Conservation (phyloP, 2,329 filamentous ascomycete genomes). For the Huntiella decipiens region DNA sequence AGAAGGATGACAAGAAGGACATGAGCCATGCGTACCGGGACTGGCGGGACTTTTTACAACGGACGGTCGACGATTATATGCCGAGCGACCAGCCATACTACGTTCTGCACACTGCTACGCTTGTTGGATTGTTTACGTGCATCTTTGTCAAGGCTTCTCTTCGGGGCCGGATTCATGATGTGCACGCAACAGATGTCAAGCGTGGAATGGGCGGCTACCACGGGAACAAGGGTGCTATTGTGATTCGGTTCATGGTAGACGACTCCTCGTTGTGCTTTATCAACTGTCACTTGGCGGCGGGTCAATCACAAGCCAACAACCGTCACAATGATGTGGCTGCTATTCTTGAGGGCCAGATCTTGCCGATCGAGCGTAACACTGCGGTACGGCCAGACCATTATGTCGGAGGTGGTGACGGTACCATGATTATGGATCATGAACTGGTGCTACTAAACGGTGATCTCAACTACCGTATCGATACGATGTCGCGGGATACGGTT, state of each 20-base stretch:
- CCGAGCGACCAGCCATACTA: constrained; percentile 60
- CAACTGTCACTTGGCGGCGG: constrained; percentile 92
- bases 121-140: constrained; percentile 90
- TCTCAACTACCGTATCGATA: constrained; percentile 94
- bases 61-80: constrained; percentile 68
- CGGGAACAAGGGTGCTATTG: constrained; percentile 88
- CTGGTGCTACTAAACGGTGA: constrained; percentile 94
- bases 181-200: constrained; percentile 73
- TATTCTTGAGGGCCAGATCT: constrained; percentile 61
- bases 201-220: constrained; percentile 89
- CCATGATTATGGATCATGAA: constrained; percentile 90
- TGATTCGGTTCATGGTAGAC: constrained; percentile 82
- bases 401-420: constrained; percentile 81
- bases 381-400: constrained; percentile 56
- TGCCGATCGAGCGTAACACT: constrained; percentile 55
- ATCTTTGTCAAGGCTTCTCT: constrained; percentile 77
- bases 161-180: constrained; percentile 54
- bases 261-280: constrained; percentile 90
- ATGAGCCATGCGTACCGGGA: constrained; percentile 97
- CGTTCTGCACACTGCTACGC: constrained; percentile 64
- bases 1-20: constrained; percentile 66
- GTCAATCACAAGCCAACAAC: constrained; percentile 73
- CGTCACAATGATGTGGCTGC: constrained; percentile 84
- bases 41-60: constrained; percentile 79
- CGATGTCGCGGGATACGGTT: constrained; percentile 85